Evolutionary conservation across 2,329 filamentous ascomycete species (phyloP), one percentile per base, ranked within the genome.

Genomic region (Tolypocladium tropicale): DNA sequence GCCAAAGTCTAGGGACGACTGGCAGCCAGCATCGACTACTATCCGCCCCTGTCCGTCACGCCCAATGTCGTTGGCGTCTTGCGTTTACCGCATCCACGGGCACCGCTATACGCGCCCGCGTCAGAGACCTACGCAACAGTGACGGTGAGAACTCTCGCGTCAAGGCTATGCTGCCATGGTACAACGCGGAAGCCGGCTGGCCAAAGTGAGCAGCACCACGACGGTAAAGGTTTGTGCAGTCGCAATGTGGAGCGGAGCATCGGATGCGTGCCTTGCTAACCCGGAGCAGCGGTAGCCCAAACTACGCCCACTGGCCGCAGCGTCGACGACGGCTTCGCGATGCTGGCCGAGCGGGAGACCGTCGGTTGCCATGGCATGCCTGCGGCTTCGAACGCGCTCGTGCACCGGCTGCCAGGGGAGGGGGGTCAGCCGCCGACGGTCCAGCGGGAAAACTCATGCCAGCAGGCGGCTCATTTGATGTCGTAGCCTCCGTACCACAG

Each of bases 401-500:
- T n/a, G n/a, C n/a, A n/a, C n/a, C n/a, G n/a, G n/a, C n/a, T n/a
- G n/a, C n/a, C n/a, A n/a, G n/a, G n/a, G n/a, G n/a, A n/a, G n/a
- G n/a, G n/a, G n/a, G n/a, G n/a, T n/a, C n/a, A n/a, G n/a, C n/a
- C n/a, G n/a, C n/a, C n/a, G n/a, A n/a, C n/a, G n/a, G n/a, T n/a
- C n/a, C n/a, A n/a, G n/a, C n/a, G n/a, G n/a, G n/a, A n/a, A n/a
- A n/a, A n/a, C n/a, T n/a, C n/a, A 12, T n/a, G 4, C 28, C 6
- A n/a, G n/a, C n/a, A n/a, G n/a, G n/a, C 34, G 12, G 10, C 10
- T 61, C 53, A 64, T 46, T 56, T 62, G 21, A 81, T 68, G 32
- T 65, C 70, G 62, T 83, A 84, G 1, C 78, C 82, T 21, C 74
- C 72, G 30, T 69, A 65, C 68, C 74, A 76, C 30, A 81, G 65